Percentiles rank a stretch among this genome's conserved stretches.
These are phyloP conservation scores for Globisporangium apiculatum DNA, from an alignment of 352 stramenopile species.

Conservation along the genomic window DNA sequence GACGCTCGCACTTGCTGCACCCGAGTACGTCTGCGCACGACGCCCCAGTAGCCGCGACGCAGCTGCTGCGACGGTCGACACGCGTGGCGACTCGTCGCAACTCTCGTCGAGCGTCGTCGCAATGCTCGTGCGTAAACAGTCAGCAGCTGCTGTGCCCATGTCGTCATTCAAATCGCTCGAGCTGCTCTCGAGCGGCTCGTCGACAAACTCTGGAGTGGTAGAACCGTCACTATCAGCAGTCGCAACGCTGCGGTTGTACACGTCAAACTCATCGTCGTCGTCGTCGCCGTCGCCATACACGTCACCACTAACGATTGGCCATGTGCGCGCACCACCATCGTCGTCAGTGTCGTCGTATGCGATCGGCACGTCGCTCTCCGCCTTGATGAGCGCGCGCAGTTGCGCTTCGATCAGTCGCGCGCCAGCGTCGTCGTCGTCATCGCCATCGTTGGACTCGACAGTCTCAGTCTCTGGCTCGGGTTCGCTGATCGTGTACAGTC, in stretches of 20 bases:
- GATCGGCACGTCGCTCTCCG: background rate
- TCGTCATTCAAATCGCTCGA: slow-evolving; percentile 6
- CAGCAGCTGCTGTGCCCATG: background rate
- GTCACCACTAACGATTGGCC: background rate
- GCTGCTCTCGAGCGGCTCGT: slow-evolving; percentile 6
- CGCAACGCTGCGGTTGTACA: slow-evolving; percentile 2
- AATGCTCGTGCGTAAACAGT: slow-evolving; percentile 10
- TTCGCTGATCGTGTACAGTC: background rate
- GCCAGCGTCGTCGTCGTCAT: background rate
- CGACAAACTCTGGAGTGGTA: slow-evolving; percentile 3
- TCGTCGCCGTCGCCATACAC: slow-evolving; percentile 3
- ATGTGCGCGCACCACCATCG: background rate
- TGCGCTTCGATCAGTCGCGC: slow-evolving; percentile 6
- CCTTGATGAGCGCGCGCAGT: slow-evolving; percentile 8
- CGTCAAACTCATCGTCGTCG: slow-evolving; percentile 16
- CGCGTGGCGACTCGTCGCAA: slow-evolving; percentile 8
- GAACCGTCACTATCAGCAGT: background rate
- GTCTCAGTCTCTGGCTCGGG: slow-evolving; percentile 1
- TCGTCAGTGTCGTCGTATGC: background rate
- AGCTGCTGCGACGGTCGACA: background rate
- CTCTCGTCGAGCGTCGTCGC: slow-evolving; percentile 11
- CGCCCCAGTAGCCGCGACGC: background rate
- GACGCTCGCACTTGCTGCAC: slow-evolving; percentile 2
- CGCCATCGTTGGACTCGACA: background rate
- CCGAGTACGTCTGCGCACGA: slow-evolving; percentile 9